These are phyloP conservation scores for Diaporthe sp. DNA, from an alignment of 2,329 filamentous ascomycete genomes.

Conservation along the genomic window DNA sequence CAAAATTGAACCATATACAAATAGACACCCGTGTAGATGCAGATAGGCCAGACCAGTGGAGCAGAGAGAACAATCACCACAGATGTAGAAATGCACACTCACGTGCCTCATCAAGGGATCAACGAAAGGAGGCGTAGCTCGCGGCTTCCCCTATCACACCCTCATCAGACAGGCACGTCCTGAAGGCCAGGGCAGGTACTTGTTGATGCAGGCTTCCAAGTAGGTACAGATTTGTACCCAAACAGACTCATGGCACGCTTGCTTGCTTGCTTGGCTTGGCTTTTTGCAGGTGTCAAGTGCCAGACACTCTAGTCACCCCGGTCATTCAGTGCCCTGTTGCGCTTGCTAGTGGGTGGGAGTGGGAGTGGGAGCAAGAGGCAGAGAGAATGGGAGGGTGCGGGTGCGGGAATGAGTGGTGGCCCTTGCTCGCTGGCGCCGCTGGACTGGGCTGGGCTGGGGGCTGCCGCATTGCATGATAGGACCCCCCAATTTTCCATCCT, in stretches of 20 bases:
- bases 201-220: background rate
- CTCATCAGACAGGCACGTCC: constrained; percentile 1
- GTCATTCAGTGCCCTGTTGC: background rate
- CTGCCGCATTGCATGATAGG: constrained; percentile 39
- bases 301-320: background rate
- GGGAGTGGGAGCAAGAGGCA: constrained; percentile 3
- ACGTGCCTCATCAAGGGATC: background rate
- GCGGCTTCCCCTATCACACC: constrained; percentile 14
- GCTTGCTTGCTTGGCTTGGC: constrained; percentile 3
- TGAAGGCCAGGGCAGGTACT: background rate
- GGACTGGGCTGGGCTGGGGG: constrained; percentile 28
- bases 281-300: constrained; percentile 29
- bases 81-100: background rate
- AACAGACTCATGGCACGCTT: background rate
- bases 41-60: background rate
- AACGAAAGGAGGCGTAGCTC: background rate
- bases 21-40: background rate
- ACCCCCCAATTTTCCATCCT: constrained; percentile 40
- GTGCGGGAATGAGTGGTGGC: constrained; percentile 32
- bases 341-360: background rate
- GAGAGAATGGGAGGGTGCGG: constrained; percentile 30
- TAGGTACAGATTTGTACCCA: background rate
- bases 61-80: background rate
- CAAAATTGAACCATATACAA: background rate
- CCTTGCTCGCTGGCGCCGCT: constrained; percentile 32